Percentiles rank a stretch among this genome's conserved stretches.
Conservation (phyloP, 2,329 filamentous ascomycete genomes). For the Cadophora luteo-olivacea region DNA sequence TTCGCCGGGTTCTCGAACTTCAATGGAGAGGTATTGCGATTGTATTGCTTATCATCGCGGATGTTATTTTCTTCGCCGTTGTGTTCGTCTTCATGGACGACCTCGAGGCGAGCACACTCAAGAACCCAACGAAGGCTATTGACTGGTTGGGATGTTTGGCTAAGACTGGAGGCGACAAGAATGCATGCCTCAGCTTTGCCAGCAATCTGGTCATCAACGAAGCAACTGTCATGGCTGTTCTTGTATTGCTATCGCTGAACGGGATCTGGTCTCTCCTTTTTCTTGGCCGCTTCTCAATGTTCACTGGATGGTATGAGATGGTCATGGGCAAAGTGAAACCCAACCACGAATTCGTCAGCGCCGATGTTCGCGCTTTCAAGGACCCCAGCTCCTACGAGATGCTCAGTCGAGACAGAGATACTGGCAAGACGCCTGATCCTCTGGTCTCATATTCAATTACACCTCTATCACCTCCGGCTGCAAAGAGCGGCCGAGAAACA, state of each 20-base stretch:
- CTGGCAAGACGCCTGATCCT: slow-evolving; percentile 42
- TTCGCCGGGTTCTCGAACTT: slow-evolving; percentile 84
- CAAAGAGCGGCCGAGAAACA: slow-evolving; percentile 41
- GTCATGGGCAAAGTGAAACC: slow-evolving; percentile 54
- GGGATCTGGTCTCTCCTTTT: slow-evolving; percentile 86
- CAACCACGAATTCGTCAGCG: slow-evolving; percentile 86
- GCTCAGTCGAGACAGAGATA: slow-evolving; percentile 58
- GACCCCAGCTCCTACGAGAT: slow-evolving; percentile 80
- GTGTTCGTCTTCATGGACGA: slow-evolving; percentile 90
- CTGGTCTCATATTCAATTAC: slow-evolving; percentile 33
- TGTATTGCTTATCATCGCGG: slow-evolving; percentile 85
- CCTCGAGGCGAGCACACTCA: slow-evolving; percentile 48
- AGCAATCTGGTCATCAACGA: slow-evolving; percentile 72
- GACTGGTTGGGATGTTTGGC: slow-evolving; percentile 80
- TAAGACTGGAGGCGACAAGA: slow-evolving; percentile 62
- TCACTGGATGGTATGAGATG: slow-evolving; percentile 80
- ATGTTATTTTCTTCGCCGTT: slow-evolving; percentile 93
- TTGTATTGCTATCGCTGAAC: slow-evolving; percentile 84
- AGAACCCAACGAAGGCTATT: slow-evolving; percentile 53
- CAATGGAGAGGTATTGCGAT: slow-evolving; percentile 95
- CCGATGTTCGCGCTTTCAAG: slow-evolving; percentile 70
- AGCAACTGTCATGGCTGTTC: slow-evolving; percentile 78
- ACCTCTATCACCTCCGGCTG: slow-evolving; percentile 37
- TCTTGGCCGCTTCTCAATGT: slow-evolving; percentile 83
- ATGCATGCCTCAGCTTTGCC: slow-evolving; percentile 68